Evolutionary conservation across 768 basidiomycete species (phyloP).

Genomic region (Neoboletus magnificus): DNA sequence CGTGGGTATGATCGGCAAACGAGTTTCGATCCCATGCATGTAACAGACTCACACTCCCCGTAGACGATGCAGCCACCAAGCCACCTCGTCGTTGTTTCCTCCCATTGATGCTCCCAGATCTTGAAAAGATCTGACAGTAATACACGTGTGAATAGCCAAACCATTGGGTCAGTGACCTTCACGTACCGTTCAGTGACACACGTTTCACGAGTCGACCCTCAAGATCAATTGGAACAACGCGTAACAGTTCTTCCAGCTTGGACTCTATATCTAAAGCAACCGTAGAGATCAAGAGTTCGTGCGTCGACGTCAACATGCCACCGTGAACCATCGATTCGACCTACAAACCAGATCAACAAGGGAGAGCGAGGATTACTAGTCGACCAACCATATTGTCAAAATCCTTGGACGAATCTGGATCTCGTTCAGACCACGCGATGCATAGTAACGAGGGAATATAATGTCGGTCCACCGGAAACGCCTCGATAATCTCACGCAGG

Average conservation of each 20-base stretch:
- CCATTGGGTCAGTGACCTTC: conserved; percentile 10
- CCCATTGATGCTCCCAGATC: conserved; percentile 24
- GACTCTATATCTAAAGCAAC: conserved; percentile 54
- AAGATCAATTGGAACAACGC: conserved; percentile 47
- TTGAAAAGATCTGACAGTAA: conserved; percentile 24
- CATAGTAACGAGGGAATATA: conserved; percentile 62
- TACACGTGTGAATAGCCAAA: background rate
- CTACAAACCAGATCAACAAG: conserved; percentile 33
- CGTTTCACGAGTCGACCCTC: conserved; percentile 53
- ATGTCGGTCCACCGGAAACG: conserved; percentile 51
- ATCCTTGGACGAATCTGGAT: conserved; percentile 42
- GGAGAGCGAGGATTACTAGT: background rate
- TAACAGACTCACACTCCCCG: conserved; percentile 45
- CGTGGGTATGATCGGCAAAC: background rate
- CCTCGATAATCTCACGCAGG: conserved; percentile 58
- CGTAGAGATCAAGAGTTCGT: conserved; percentile 50
- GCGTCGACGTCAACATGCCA: conserved; percentile 38
- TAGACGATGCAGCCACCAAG: conserved; percentile 26
- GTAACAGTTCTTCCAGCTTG: conserved; percentile 46
- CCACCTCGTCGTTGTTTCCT: conserved; percentile 17
- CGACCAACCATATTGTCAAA: conserved; percentile 58
- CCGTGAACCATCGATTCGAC: conserved; percentile 47
- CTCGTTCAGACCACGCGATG: conserved; percentile 55
- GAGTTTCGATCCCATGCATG: background rate
- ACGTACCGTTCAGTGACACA: conserved; percentile 46